Conservation (phyloP, 2,329 filamentous ascomycete genomes). For the Dendrostoma leiphaemia region DNA sequence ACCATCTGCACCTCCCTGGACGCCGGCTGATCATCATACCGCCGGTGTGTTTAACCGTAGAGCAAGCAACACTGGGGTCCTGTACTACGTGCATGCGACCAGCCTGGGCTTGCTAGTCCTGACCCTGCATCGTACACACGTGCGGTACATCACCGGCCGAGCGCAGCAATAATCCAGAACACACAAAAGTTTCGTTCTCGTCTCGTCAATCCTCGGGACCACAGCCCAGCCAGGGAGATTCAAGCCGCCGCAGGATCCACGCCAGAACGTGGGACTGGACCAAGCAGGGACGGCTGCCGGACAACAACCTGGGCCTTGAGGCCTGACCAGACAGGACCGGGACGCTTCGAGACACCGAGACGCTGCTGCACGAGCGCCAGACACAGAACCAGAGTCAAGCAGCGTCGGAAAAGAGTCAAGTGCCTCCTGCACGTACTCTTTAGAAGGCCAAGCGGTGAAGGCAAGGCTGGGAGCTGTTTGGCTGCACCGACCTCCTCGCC, state of each 20-base stretch:
- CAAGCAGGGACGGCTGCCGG: neutral
- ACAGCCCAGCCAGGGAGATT: no score
- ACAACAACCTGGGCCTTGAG: neutral
- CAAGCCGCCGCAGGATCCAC: no score
- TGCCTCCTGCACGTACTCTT: constrained; percentile 22
- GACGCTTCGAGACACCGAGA: neutral
- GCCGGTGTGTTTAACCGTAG: no score
- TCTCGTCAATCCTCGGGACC: neutral
- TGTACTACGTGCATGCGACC: no score
- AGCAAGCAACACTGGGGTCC: no score
- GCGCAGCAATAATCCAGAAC: neutral
- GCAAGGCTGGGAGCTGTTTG: constrained; percentile 35
- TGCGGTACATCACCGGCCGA: neutral
- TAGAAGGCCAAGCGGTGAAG: constrained; percentile 34
- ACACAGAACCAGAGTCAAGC: constrained; percentile 3
- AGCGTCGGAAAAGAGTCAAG: constrained; percentile 3
- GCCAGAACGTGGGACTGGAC: no score
- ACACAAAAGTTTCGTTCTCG: neutral
- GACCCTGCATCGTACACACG: neutral
- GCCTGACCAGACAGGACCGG: neutral
- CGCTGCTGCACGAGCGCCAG: neutral
- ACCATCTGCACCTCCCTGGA: neutral
- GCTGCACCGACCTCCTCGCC: constrained; percentile 28
- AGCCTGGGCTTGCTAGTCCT: neutral
- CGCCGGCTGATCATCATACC: no score